Conservation (phyloP, 352 stramenopile genomes). For the Aphanomyces cochlioides region DNA sequence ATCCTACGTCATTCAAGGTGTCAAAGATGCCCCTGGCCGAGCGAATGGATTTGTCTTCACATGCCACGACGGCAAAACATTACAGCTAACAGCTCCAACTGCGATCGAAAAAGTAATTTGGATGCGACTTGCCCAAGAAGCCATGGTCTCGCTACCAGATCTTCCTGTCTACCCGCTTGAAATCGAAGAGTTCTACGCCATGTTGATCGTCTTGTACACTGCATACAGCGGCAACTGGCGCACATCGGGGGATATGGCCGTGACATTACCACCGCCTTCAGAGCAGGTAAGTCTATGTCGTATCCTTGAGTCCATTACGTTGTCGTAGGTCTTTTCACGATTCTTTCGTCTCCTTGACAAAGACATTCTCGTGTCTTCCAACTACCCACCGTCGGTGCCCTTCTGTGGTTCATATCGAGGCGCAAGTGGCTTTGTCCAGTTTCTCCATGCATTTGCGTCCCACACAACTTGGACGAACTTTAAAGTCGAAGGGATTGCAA, state of each 20-base stretch:
- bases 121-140: conserved; percentile 80
- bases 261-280: conserved; percentile 76
- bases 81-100: conserved; percentile 71
- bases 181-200: conserved; percentile 87
- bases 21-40: conserved; percentile 78
- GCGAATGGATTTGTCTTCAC: conserved; percentile 86
- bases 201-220: conserved; percentile 85
- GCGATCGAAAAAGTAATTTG: conserved; percentile 84
- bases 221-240: conserved; percentile 72
- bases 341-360: conserved; percentile 85
- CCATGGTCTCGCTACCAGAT: conserved; percentile 79
- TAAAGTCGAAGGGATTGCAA: conserved; percentile 75
- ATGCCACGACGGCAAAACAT: conserved; percentile 80
- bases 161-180: conserved; percentile 74
- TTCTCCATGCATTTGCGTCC: conserved; percentile 76
- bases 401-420: conserved; percentile 82
- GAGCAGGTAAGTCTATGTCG: conserved; percentile 42
- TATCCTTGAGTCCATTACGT: background rate
- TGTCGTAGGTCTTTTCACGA: conserved; percentile 58
- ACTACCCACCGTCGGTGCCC: conserved; percentile 83
- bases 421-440: conserved; percentile 62
- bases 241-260: conserved; percentile 83
- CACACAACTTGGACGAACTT: conserved; percentile 83
- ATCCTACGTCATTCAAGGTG: conserved; percentile 65
- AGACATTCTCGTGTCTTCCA: conserved; percentile 84